A percentile compares a stretch with the other conserved stretches of the same genome.
Evolutionary conservation across 495 filamentous ascomycete genomes (phyloP).

Genomic region (Podospora appendiculata): DNA sequence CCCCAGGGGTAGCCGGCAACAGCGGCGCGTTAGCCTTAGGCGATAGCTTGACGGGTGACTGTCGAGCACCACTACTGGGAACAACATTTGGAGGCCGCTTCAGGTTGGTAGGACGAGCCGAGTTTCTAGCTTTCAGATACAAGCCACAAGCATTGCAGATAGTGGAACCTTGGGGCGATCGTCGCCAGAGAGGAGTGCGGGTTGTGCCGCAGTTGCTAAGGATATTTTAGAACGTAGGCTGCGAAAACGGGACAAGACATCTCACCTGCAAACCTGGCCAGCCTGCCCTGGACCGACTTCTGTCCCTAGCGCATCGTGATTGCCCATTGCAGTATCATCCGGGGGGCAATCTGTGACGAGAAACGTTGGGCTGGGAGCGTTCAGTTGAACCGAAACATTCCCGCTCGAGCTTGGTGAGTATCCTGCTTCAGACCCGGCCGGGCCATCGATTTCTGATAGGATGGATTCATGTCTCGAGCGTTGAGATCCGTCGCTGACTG

Average conservation of each 20-base stretch:
- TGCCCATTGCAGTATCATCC: not conserved
- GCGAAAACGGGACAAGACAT: not conserved
- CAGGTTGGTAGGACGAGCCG: slow-evolving; percentile 78
- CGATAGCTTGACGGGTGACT: slow-evolving; percentile 24
- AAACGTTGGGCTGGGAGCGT: slow-evolving; percentile 11
- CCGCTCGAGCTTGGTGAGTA: slow-evolving; percentile 9
- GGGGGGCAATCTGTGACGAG: slow-evolving; percentile 5
- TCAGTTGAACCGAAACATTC: slow-evolving; percentile 2
- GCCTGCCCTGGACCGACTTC: slow-evolving; percentile 17
- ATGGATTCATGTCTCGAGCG: slow-evolving; percentile 4
- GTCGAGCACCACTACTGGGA: slow-evolving; percentile 25
- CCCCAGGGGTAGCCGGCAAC: slow-evolving; percentile 41
- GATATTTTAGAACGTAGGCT: slow-evolving; percentile 14
- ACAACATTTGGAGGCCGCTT: slow-evolving; percentile 55
- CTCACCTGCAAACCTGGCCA: slow-evolving; percentile 51
- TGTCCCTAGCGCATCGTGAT: slow-evolving; percentile 1
- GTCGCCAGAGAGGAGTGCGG: slow-evolving; percentile 87
- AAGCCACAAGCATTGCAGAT: slow-evolving; percentile 98
- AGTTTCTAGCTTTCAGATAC: slow-evolving; percentile 89
- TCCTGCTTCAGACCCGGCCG: not conserved
- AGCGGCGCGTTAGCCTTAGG: slow-evolving; percentile 22
- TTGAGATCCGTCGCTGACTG: not conserved
- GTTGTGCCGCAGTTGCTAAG: slow-evolving; percentile 90
- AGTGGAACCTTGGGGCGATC: slow-evolving; percentile 83
- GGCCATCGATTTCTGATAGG: slow-evolving; percentile 3